Evolutionary conservation across 495 filamentous ascomycete genomes (phyloP), one percentile per base, ranked within the genome.

Genomic region (Filosporella fistucella): DNA sequence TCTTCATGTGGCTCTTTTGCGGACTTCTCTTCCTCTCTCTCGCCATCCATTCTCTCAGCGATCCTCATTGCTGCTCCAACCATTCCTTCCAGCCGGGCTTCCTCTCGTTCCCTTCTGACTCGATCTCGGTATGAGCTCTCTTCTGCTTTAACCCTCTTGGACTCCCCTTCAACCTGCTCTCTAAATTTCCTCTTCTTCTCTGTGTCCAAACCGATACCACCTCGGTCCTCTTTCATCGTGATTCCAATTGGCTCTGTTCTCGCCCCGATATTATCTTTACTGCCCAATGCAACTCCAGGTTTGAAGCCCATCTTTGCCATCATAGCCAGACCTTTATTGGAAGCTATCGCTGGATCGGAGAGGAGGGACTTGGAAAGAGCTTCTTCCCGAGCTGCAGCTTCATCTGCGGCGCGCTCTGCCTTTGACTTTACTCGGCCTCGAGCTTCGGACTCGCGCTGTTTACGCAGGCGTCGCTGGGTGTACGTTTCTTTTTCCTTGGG

Each of bases 291-390:
- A 41, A 80, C 78, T 12, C 85, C 85, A 9, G 77, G 68, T 51
- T 79, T 85, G 67, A 91, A 98, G 6, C 93, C 93, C 70, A 98
- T 84, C 64, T 85, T 89, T n/a, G 87, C 82, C 91, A 98, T 93
- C 89, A 98, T 95, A 47, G 86, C 74, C 45, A 90, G 81, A 2
- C 93, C 93, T 63, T 96, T 98, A 66, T 76, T 85, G 42, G 72
- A 69, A 21, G 59, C 64, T 3, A 50, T 45, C n/a, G 36, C 49
- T 5, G 67, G 59, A n/a, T 78, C 75, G 32, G 72, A 60, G 13
- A 88, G 68, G 21, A 96, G 71, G n/a, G 82, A 84, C 12, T 68
- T 82, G 2, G 79, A 69, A 13, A 95, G 76, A 4, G 84, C 89
- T 33, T 72, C 77, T 62, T 97, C 89, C 34, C 89, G 85, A 20